A percentile compares a stretch with the other conserved stretches of the same genome.
phyloP scores from a whole-genome alignment of 495 filamentous ascomycete species.

The Parathielavia appendiculata region DNA sequence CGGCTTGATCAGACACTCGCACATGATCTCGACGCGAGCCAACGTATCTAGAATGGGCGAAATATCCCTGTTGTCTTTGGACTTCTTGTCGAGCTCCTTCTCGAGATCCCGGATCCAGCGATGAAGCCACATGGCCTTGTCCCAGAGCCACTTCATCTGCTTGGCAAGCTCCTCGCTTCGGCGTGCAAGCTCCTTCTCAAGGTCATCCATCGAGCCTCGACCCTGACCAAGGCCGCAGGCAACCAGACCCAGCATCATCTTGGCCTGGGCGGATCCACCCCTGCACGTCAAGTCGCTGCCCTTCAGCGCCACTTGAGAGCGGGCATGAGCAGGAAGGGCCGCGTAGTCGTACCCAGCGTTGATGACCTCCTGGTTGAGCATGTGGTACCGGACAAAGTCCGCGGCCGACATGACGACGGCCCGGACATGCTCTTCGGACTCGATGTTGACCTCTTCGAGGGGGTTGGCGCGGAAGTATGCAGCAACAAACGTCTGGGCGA shows the following conservation, averaged over 20 bases:
- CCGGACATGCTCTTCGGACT: slow-evolving; percentile 8
- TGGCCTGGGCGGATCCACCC: neutral
- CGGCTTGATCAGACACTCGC: neutral
- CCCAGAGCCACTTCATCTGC: slow-evolving; percentile 19
- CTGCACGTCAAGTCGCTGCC: neutral
- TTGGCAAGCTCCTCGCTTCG: neutral
- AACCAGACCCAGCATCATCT: slow-evolving; percentile 14
- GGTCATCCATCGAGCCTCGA: neutral
- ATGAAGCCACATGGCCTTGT: slow-evolving; percentile 18
- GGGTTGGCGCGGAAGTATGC: slow-evolving; percentile 33
- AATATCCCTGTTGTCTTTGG: neutral
- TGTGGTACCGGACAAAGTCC: slow-evolving; percentile 11
- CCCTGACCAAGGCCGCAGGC: slow-evolving; percentile 8
- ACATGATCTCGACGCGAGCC: neutral
- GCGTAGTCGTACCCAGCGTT: slow-evolving; percentile 15
- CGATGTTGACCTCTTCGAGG: slow-evolving; percentile 5
- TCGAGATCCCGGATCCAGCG: slow-evolving; percentile 4
- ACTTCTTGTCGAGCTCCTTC: neutral
- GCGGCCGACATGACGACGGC: slow-evolving; percentile 4
- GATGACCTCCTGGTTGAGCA: slow-evolving; percentile 15
- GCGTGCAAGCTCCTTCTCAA: neutral
- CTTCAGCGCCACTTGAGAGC: neutral
- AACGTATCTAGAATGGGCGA: neutral
- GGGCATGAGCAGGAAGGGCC: slow-evolving; percentile 11
- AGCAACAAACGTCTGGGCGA: slow-evolving; percentile 29